Evolutionary conservation across 371 early-diverging fungal genomes (phyloP).

Genomic region (Parasitella parasitica): DNA sequence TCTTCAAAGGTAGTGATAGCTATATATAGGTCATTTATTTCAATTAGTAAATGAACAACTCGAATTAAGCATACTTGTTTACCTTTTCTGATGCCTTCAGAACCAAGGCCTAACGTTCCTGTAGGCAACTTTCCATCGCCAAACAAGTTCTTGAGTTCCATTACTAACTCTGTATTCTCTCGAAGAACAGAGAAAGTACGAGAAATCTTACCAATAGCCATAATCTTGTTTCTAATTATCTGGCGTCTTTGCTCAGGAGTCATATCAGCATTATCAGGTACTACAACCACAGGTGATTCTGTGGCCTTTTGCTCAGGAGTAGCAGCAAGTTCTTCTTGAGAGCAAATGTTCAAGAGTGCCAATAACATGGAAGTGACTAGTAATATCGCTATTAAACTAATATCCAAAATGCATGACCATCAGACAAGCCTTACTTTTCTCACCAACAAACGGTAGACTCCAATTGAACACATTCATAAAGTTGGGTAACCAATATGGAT

Average conservation of each 20-base stretch:
- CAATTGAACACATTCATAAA: slow-evolving; percentile 99
- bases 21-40: not conserved
- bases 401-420: not conserved
- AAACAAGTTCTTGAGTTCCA: slow-evolving; percentile 87
- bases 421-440: slow-evolving; percentile 76
- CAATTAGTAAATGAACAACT: not conserved
- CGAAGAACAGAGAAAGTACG: slow-evolving; percentile 86
- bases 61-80: not conserved
- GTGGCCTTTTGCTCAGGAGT: slow-evolving; percentile 30
- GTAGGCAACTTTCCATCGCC: slow-evolving; percentile 78
- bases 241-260: slow-evolving; percentile 60
- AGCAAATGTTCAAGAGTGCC: slow-evolving; percentile 89
- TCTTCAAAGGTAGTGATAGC: slow-evolving; percentile 92
- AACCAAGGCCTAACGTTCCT: slow-evolving; percentile 85
- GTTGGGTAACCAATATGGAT: slow-evolving; percentile 97
- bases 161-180: slow-evolving; percentile 86
- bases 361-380: slow-evolving; percentile 92
- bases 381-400: too few relatives aligned
- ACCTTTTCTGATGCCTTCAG: slow-evolving; percentile 86
- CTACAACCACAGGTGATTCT: slow-evolving; percentile 4
- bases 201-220: slow-evolving; percentile 91
- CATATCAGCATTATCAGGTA: slow-evolving; percentile 1
- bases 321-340: slow-evolving; percentile 71
- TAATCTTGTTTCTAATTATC: slow-evolving; percentile 86
- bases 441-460: slow-evolving; percentile 98